A percentile compares a stretch with the other conserved stretches of the same genome.
Evolutionary conservation across 192 early-diverging fungal genomes (phyloP).

Genomic region (Coemansia sp.): DNA sequence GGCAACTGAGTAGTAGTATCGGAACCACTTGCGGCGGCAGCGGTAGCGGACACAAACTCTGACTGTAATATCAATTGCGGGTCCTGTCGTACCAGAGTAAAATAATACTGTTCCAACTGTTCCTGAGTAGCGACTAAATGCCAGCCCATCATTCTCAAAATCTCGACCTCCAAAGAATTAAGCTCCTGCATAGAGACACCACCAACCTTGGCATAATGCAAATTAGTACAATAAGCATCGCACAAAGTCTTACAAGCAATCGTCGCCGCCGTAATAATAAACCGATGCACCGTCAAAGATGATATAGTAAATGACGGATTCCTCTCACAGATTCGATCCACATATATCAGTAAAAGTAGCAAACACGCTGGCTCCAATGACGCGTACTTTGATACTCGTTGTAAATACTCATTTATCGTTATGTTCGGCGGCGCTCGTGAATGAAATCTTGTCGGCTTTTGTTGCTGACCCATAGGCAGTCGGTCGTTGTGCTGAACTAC

Average conservation of each 20-base stretch:
- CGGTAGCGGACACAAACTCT: conserved; percentile 10
- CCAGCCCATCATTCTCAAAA: conserved; percentile 90
- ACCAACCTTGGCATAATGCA: conserved; percentile 94
- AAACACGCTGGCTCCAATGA: conserved; percentile 87
- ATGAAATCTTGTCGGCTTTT: conserved; percentile 89
- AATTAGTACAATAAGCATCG: conserved; percentile 95
- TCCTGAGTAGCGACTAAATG: conserved; percentile 76
- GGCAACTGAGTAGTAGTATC: neutral
- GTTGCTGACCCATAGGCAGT: conserved; percentile 45
- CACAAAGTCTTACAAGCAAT: conserved; percentile 86
- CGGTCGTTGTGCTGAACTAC: conserved; percentile 72
- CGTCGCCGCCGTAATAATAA: conserved; percentile 88
- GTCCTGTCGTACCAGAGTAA: conserved; percentile 83
- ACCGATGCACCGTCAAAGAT: conserved; percentile 91
- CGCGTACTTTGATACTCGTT: conserved; percentile 90
- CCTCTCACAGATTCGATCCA: conserved; percentile 84
- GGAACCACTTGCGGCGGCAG: neutral
- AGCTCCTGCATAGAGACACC: conserved; percentile 92
- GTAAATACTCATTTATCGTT: conserved; percentile 84
- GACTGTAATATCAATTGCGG: conserved; percentile 57
- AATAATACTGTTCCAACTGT: conserved; percentile 89
- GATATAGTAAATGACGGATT: conserved; percentile 85
- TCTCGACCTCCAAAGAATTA: conserved; percentile 92
- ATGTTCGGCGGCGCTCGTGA: conserved; percentile 90
- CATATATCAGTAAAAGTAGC: conserved; percentile 88